Evolutionary conservation across 108 stramenopile species (phyloP), one percentile per base, ranked within the genome.

Genomic region (Conticribra weissflogii): DNA sequence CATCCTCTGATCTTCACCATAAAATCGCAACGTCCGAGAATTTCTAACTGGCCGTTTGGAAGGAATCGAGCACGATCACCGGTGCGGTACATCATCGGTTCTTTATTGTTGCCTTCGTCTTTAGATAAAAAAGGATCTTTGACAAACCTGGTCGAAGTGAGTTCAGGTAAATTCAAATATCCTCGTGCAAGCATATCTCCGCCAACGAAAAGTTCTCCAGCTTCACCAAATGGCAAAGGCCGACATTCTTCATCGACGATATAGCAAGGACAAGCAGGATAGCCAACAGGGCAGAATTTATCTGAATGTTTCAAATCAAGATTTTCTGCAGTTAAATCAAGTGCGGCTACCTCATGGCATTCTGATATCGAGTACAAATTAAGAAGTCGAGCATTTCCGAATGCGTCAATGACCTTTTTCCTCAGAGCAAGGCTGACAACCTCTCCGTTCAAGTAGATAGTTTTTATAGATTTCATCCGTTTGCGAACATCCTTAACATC

Each of bases 1-100:
- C 36, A 67, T 74, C 91, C 91, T n/a, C 91, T 79, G 24, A 93
- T 84, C 82, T 93, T 93, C 54, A 93, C 87, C 86, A 89, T 89
- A 70, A 86, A 88, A 71, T 89, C 91, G 56, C 88, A 87, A 31
- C 91, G 81, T 16, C 91, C 91, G 31, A 89, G 62, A 32, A 93
- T 85, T 63, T 89, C 91, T 28, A 93, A 74, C 33, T 89, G 83
- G 28, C 86, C 81, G 56, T 88, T 79, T 14, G 87, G 86, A 27
- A 93, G 69, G n/a, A 90, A 63, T 3, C 88, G 70, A 18, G 84
- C 89, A 12, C 86, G 66, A 74, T 93, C 91, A 19, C 91, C 91
- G 0, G 91, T 89, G 8, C 81, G 63, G 66, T 89, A 93, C 54
- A 93, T 81, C 2, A 68, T 59, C 19, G 71, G 66, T 30, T 81